phyloP scores from a whole-genome alignment of 2,329 filamentous ascomycete species.

The Aspergillus aculeatus region DNA sequence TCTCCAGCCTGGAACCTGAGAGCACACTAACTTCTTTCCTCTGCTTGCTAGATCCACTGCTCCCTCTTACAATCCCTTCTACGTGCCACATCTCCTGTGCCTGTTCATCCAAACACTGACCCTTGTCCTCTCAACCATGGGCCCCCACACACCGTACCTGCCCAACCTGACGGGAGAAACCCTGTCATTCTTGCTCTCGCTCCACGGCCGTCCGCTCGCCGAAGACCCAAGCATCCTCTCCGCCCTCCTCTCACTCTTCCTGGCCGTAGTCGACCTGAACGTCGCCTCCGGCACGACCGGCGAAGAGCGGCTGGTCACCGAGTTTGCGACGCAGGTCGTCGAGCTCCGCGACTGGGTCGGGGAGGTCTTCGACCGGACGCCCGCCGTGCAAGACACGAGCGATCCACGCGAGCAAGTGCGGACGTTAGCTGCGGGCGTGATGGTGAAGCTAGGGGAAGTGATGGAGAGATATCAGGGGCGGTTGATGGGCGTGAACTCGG shows the following conservation, averaged over 20 bases:
- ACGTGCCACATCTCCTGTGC: conserved; percentile 72
- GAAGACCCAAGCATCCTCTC: conserved; percentile 67
- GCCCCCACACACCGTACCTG: conserved; percentile 72
- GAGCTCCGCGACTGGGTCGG: conserved; percentile 87
- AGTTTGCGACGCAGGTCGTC: conserved; percentile 72
- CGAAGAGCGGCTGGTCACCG: conserved; percentile 68
- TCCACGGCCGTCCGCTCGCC: conserved; percentile 55
- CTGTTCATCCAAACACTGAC: conserved; percentile 84
- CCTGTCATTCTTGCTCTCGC: conserved; percentile 74
- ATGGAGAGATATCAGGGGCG: conserved; percentile 77
- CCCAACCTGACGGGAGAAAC: conserved; percentile 80
- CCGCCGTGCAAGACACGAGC: conserved; percentile 51
- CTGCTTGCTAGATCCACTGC: conserved; percentile 31
- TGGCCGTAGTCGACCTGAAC: conserved; percentile 81
- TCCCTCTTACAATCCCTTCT: conserved; percentile 58
- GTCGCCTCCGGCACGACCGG: conserved; percentile 48
- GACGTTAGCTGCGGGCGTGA: conserved; percentile 71
- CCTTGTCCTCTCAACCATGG: conserved; percentile 77
- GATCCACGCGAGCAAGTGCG: conserved; percentile 40
- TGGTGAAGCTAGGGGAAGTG: conserved; percentile 77
- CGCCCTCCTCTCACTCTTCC: conserved; percentile 73
- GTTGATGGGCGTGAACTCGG: conserved; percentile 68
- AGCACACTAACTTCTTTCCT: conserved; percentile 2
- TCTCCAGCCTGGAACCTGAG: background rate
- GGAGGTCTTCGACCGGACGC: conserved; percentile 64